Conservation (phyloP, 495 filamentous ascomycete species). For the Aspergillus diversus region DNA sequence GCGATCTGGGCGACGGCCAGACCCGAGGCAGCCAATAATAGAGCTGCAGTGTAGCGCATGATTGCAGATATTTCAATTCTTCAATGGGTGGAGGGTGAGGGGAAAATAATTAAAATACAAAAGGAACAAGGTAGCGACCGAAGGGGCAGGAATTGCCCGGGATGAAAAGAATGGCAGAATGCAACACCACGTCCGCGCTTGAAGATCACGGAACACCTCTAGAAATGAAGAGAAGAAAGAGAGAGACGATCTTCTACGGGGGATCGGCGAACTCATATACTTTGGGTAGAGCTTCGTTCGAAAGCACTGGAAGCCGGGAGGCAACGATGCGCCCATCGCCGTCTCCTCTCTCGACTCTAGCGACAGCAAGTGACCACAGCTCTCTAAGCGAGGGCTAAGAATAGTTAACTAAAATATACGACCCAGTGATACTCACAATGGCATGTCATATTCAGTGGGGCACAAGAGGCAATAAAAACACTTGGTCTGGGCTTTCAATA, state of each 20-base stretch:
- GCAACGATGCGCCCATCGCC: neutral
- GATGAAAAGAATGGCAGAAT: neutral
- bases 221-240: neutral
- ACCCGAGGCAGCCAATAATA: neutral
- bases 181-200: neutral
- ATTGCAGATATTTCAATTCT: neutral
- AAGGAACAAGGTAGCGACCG: neutral
- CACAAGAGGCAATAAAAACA: neutral
- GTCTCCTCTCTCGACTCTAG: too few relatives aligned
- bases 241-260: neutral
- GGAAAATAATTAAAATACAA: neutral
- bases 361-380: too few relatives aligned
- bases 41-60: slow-evolving; percentile 5
- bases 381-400: neutral
- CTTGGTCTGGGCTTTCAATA: neutral
- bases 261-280: neutral
- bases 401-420: neutral
- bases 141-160: neutral
- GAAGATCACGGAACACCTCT: neutral
- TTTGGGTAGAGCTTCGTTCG: neutral
- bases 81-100: neutral
- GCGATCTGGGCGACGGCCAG: slow-evolving; percentile 2
- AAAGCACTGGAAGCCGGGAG: neutral
- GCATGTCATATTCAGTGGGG: neutral
- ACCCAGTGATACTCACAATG: neutral